Evolutionary conservation across 495 filamentous ascomycete genomes (phyloP), one percentile per base, ranked within the genome.

Genomic region (Hypoxylon perforatum): DNA sequence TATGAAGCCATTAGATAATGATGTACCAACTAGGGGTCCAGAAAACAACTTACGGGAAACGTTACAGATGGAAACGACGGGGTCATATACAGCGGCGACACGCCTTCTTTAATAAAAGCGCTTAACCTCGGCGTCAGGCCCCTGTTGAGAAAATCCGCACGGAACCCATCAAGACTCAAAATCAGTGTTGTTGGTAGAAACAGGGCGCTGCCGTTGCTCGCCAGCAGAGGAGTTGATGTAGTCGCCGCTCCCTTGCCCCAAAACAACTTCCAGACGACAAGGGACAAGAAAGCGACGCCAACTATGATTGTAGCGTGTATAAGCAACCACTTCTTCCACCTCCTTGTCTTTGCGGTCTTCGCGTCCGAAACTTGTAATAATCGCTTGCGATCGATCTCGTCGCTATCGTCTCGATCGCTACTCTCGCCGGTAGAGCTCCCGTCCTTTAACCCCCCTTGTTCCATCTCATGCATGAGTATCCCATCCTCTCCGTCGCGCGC

Each of bases 31-130:
- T 1, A 30, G 30, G 22, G 8, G 4, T n/a, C 11, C 2, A 14
- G 15, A 14, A 28, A 11, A 67, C 72, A 11, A 69, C 72, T 72
- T 42, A 74, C 72, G n/a, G 95, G 95, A 72, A 99, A 99, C 2
- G 95, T 99, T 19, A 99, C 92, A 55, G 91, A 94, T 1, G 95
- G 95, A 71, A 99, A 99, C 61, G 91, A 92, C 0, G 95, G 96
- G 8, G 84, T 83, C 92, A 99, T 96, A 73, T 93, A 97, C 55
- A 84, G 84, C 8, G 95, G 94, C 5, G 93, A 96, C 2, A 99
- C 87, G 28, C 95, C 95, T 39, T 90, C 85, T 30, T 87, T 86
- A 64, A 96, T 82, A 71, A 99, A 91, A 11, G 85, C 81, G 58
- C 88, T 91, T 4, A 99, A 83, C 0, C 89, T 87, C 0, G 94